A percentile compares a stretch with the other conserved stretches of the same genome.
These are phyloP conservation scores for Hibiscus mutabilis DNA, from an alignment of 345 rosid species.

Conservation along the genomic window DNA sequence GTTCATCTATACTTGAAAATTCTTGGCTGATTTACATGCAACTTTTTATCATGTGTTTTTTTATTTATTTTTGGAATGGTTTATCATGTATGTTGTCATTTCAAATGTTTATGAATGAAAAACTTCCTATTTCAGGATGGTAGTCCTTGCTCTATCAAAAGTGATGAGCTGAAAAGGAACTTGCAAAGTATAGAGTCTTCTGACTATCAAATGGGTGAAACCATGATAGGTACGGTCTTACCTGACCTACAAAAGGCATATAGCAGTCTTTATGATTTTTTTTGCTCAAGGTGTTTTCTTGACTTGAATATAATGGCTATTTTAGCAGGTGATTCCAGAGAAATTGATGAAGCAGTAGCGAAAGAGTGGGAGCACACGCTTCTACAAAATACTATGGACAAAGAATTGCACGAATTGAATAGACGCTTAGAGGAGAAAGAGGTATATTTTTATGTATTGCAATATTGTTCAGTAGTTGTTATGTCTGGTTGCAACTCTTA, in stretches of 20 bases:
- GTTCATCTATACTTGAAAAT: not conserved
- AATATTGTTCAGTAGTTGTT: not conserved
- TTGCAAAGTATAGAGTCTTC: slow-evolving; percentile 71
- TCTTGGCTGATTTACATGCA: not conserved
- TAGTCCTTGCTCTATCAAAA: slow-evolving; percentile 49
- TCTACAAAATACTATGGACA: slow-evolving; percentile 84
- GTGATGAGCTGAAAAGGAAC: slow-evolving; percentile 84
- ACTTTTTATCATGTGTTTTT: not conserved
- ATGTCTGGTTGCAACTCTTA: not conserved
- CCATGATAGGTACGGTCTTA: slow-evolving; percentile 44
- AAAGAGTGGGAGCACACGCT: slow-evolving; percentile 99
- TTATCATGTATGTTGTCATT: not conserved
- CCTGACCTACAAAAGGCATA: not conserved
- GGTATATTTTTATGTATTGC: slow-evolving; percentile 37
- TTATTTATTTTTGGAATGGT: too few relatives aligned
- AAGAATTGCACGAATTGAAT: slow-evolving; percentile 85
- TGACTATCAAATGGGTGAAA: slow-evolving; percentile 76
- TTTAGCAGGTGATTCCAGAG: slow-evolving; percentile 55
- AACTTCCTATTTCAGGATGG: slow-evolving; percentile 51
- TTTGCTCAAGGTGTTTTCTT: not conserved
- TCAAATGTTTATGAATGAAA: not conserved
- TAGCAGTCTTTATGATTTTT: not conserved
- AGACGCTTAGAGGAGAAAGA: slow-evolving; percentile 90
- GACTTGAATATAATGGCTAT: slow-evolving; percentile 9
- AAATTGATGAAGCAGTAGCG: slow-evolving; percentile 66